phyloP scores from a whole-genome alignment of 1,284 basidiomycete genomes.

The Coniferiporia weirii region DNA sequence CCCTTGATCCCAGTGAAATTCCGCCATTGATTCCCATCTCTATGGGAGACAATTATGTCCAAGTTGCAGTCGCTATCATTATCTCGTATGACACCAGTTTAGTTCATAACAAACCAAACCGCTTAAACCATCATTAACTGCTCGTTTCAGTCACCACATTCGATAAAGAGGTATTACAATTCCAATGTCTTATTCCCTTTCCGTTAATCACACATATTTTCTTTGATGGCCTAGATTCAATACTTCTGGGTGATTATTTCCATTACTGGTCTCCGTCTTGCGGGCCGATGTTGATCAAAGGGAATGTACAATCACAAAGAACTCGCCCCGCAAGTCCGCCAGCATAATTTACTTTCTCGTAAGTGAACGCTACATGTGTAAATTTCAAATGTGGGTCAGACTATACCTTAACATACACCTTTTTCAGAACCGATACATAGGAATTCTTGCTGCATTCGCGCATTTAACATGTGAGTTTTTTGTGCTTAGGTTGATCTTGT shows the following conservation, averaged over 20 bases:
- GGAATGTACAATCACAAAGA: neutral
- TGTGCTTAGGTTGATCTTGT: too few species aligned
- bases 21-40: neutral
- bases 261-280: neutral
- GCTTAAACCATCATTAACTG: neutral
- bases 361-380: neutral
- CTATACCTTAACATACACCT: too few species aligned
- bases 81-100: constrained; percentile 3
- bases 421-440: too few species aligned
- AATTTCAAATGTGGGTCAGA: too few species aligned
- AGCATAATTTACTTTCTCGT: constrained; percentile 1
- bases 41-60: neutral
- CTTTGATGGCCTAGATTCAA: neutral
- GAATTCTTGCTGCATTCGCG: too few species aligned
- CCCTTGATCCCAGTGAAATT: neutral
- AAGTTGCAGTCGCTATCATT: neutral
- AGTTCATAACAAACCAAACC: neutral
- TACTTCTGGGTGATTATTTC: neutral
- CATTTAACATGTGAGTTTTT: too few species aligned
- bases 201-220: too few species aligned
- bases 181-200: neutral
- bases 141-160: constrained; percentile 1
- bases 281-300: too few species aligned
- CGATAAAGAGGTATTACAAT: constrained; percentile 3
- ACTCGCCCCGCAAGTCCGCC: neutral